phyloP scores from a whole-genome alignment of 306 rosid genomes.

The Pterocarpus santalinus region DNA sequence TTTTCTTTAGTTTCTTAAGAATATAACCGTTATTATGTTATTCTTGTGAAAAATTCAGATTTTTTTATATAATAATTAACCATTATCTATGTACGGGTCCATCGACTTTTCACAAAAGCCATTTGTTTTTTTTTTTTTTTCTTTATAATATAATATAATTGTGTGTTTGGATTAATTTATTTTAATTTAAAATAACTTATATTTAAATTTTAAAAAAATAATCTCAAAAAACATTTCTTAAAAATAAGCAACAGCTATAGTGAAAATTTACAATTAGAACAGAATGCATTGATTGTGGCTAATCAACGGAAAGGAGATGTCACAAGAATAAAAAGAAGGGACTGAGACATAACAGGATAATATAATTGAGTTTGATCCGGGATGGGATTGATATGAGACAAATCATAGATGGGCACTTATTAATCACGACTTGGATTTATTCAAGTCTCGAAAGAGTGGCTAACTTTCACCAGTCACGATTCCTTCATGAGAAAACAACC shows the following conservation, averaged over 20 bases:
- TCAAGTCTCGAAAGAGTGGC: too few relatives aligned
- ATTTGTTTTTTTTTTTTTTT: neutral
- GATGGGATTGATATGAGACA: neutral
- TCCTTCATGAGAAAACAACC: too few relatives aligned
- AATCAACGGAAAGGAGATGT: constrained; percentile 15
- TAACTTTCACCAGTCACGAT: too few relatives aligned
- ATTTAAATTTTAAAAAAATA: too few relatives aligned
- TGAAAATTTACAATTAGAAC: neutral
- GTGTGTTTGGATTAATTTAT: too few relatives aligned
- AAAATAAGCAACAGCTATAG: too few relatives aligned
- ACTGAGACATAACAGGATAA: neutral
- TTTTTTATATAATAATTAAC: neutral
- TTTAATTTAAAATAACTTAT: too few relatives aligned
- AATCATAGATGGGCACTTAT: neutral
- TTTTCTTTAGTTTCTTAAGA: too few relatives aligned
- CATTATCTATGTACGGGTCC: neutral
- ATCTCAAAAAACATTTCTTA: too few relatives aligned
- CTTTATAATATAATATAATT: neutral
- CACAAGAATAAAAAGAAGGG: constrained; percentile 1
- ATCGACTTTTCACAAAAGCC: neutral
- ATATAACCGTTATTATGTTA: too few relatives aligned
- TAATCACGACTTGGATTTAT: neutral
- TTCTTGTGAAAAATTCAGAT: neutral
- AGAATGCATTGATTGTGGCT: constrained; percentile 4
- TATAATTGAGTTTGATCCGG: neutral